Conservation (phyloP, 2,329 filamentous ascomycete genomes). For the Colletotrichum sp. region DNA sequence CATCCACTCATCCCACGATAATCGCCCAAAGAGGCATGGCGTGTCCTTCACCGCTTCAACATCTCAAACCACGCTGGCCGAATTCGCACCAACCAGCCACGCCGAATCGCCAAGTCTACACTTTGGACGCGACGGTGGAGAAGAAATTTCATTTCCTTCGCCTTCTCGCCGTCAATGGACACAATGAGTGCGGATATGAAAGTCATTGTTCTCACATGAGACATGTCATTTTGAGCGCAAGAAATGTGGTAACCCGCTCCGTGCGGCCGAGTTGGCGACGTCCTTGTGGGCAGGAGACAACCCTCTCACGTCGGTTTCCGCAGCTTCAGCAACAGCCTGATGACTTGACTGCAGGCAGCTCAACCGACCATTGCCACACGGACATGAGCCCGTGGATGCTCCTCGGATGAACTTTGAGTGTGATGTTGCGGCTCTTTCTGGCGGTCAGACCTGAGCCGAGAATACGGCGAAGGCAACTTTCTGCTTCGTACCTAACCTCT, state of each 20-base stretch:
- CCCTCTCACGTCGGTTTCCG: neutral
- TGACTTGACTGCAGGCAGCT: neutral
- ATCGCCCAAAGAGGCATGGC: slow-evolving; percentile 24
- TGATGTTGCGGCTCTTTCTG: neutral
- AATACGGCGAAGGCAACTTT: neutral
- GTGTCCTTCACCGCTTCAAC: slow-evolving; percentile 26
- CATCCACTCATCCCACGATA: slow-evolving; percentile 17
- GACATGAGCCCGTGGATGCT: neutral
- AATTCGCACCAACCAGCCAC: slow-evolving; percentile 12
- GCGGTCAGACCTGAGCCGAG: slow-evolving; percentile 19
- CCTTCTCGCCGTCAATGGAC: neutral
- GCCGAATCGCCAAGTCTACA: neutral
- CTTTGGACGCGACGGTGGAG: neutral
- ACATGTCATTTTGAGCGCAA: neutral
- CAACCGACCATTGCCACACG: neutral
- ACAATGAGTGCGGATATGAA: neutral
- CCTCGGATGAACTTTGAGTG: neutral
- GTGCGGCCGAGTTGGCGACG: too few relatives aligned
- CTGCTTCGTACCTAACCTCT: neutral
- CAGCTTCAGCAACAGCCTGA: neutral
- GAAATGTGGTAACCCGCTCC: neutral
- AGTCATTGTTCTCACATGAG: neutral
- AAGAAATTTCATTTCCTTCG: neutral
- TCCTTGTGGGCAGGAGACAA: too few relatives aligned
- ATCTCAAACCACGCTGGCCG: slow-evolving; percentile 9